Percentiles rank a stretch among this genome's conserved stretches.
Conservation (phyloP, 805 yeast genomes). For the Metschnikowia henanensis region DNA sequence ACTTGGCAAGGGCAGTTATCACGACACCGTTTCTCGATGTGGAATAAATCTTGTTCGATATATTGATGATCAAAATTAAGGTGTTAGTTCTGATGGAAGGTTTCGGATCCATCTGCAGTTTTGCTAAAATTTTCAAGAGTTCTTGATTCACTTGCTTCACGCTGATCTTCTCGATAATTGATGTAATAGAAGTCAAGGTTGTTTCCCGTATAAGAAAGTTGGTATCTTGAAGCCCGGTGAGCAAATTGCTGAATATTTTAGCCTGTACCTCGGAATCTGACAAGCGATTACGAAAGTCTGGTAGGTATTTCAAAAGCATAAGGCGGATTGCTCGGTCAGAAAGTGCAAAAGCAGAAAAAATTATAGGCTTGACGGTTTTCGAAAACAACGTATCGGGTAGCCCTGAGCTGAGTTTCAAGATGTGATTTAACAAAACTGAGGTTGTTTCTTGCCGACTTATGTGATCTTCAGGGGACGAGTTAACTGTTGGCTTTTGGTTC, state of each 20-base stretch:
- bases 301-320: conserved; percentile 63
- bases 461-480: conserved; percentile 29
- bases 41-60: conserved; percentile 57
- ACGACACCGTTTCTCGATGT: conserved; percentile 68
- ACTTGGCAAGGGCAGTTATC: conserved; percentile 83
- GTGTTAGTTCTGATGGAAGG: conserved; percentile 81
- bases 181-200: conserved; percentile 65
- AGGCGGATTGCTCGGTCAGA: conserved; percentile 80
- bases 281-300: conserved; percentile 50
- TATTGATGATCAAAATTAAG: conserved; percentile 62
- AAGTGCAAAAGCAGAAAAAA: conserved; percentile 60
- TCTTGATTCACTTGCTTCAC: conserved; percentile 88
- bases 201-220: conserved; percentile 79
- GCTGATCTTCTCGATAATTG: conserved; percentile 63
- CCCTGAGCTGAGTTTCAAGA: conserved; percentile 36
- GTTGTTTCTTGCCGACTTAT: conserved; percentile 38
- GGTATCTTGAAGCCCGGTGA: conserved; percentile 86
- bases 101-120: conserved; percentile 72
- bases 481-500: conserved; percentile 26
- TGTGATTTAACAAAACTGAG: conserved; percentile 39
- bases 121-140: conserved; percentile 74
- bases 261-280: conserved; percentile 64
- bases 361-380: conserved; percentile 53
- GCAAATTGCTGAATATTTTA: conserved; percentile 62
- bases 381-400: conserved; percentile 36